Evolutionary conservation across 768 basidiomycete species (phyloP).

Genomic region (Trichaptum fuscoviolaceum): DNA sequence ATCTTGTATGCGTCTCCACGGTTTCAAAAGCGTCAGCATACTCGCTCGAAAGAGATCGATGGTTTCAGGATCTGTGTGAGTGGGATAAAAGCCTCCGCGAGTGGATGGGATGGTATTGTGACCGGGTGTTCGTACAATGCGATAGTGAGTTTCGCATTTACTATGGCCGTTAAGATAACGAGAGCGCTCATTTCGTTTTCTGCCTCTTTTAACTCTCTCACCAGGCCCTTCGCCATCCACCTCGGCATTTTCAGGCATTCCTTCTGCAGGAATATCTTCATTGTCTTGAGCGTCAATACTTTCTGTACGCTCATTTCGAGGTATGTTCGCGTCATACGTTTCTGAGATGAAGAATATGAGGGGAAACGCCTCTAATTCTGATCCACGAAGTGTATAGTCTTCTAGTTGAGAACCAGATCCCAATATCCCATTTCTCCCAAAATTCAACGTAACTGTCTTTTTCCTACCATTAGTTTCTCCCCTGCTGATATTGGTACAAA

Average conservation of each 20-base stretch:
- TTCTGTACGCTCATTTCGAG: slow-evolving; percentile 9
- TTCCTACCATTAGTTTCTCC: too few species aligned
- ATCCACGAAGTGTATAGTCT: too few species aligned
- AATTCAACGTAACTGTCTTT: too few species aligned
- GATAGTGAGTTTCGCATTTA: slow-evolving; percentile 7
- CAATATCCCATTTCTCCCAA: too few species aligned
- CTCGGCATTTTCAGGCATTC: too few species aligned
- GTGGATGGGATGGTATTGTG: slow-evolving; percentile 32
- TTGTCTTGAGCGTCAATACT: background rate
- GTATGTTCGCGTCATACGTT: too few species aligned
- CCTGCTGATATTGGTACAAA: too few species aligned
- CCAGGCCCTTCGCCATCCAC: background rate
- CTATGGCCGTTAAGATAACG: slow-evolving; percentile 19
- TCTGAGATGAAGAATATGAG: too few species aligned
- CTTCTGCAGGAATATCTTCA: too few species aligned
- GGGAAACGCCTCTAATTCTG: too few species aligned
- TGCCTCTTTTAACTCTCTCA: slow-evolving; percentile 7
- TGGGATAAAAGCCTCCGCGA: slow-evolving; percentile 33
- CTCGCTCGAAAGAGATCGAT: slow-evolving; percentile 29
- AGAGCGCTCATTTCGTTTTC: slow-evolving; percentile 16
- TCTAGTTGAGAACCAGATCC: too few species aligned
- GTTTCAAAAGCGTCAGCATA: slow-evolving; percentile 31
- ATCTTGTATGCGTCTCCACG: slow-evolving; percentile 27
- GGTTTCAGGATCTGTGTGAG: slow-evolving; percentile 17
- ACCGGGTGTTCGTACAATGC: slow-evolving; percentile 17